These are phyloP conservation scores for Oryza meyeriana DNA, from an alignment of 176 grass and related monocot species.

Conservation along the genomic window DNA sequence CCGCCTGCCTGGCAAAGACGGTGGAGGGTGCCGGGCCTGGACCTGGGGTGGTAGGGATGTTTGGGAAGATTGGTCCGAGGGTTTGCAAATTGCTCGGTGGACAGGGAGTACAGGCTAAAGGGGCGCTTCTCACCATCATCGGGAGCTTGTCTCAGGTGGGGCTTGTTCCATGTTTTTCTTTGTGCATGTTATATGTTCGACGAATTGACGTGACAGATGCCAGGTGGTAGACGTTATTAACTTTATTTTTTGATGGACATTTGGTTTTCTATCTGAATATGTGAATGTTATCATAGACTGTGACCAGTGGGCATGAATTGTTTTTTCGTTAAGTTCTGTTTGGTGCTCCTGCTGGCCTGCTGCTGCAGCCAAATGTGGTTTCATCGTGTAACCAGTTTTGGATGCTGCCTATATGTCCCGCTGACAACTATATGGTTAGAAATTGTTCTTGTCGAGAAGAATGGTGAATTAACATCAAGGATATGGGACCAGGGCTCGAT, in stretches of 20 bases:
- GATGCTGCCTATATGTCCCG: neutral
- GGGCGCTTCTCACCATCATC: constrained; percentile 65
- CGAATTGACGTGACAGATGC: constrained; percentile 9
- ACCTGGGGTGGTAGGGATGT: constrained; percentile 35
- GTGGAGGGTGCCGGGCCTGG: constrained; percentile 65
- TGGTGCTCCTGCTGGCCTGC: neutral
- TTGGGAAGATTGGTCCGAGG: constrained; percentile 71
- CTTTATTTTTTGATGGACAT: neutral
- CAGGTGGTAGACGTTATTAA: neutral
- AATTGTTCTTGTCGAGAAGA: neutral
- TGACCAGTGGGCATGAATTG: neutral
- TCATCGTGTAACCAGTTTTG: neutral
- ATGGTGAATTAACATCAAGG: constrained; percentile 8
- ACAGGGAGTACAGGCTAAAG: constrained; percentile 85
- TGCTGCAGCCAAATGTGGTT: neutral
- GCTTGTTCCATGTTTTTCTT: neutral
- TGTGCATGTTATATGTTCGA: constrained; percentile 11
- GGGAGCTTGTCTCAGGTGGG: constrained; percentile 74
- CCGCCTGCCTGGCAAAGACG: constrained; percentile 73
- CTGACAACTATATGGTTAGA: constrained; percentile 2
- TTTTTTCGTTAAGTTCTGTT: constrained; percentile 1
- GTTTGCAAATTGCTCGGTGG: constrained; percentile 76
- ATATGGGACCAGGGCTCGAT: neutral
- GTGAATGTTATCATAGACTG: neutral
- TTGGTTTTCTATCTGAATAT: neutral